phyloP scores from a whole-genome alignment of 2,329 filamentous ascomycete genomes.

The Hymenoscyphus repandus region DNA sequence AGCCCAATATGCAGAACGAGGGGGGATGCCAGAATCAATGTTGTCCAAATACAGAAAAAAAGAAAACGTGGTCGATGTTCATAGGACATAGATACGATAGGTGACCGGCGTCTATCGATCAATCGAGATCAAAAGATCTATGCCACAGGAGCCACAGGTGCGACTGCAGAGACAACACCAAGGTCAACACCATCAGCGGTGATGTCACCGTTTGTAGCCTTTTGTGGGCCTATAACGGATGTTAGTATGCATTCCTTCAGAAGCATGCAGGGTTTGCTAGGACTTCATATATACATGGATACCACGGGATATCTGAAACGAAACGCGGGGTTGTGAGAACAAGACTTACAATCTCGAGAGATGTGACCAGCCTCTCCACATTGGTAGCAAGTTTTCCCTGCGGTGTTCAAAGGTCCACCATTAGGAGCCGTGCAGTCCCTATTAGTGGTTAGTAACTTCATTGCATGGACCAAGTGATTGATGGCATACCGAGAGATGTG shows the following conservation, averaged over 20 bases:
- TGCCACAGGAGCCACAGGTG: conserved; percentile 41
- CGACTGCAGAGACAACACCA: conserved; percentile 35
- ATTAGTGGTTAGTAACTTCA: conserved; percentile 1
- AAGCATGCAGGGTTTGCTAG: not conserved
- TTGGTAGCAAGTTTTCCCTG: conserved; percentile 97
- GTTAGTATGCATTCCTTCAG: not conserved
- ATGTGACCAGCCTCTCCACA: conserved; percentile 96
- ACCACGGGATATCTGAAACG: not conserved
- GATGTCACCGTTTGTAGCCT: conserved; percentile 49
- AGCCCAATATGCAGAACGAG: conserved; percentile 29
- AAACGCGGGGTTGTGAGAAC: conserved; percentile 3
- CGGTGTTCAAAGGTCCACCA: conserved; percentile 89
- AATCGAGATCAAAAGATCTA: conserved; percentile 27
- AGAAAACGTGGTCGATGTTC: conserved; percentile 28
- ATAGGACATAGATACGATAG: conserved; percentile 25
- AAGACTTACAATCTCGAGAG: conserved; percentile 59
- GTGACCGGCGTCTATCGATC: conserved; percentile 31
- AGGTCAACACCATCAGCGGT: conserved; percentile 22
- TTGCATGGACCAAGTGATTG: not conserved
- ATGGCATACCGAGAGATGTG: conserved; percentile 39
- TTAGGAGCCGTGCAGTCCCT: conserved; percentile 91
- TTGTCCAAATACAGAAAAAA: conserved; percentile 28
- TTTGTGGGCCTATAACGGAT: conserved; percentile 60
- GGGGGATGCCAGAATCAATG: conserved; percentile 18
- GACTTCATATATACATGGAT: not conserved